Evolutionary conservation across 768 basidiomycete species (phyloP).

Genomic region (Lactarius hatsudake): DNA sequence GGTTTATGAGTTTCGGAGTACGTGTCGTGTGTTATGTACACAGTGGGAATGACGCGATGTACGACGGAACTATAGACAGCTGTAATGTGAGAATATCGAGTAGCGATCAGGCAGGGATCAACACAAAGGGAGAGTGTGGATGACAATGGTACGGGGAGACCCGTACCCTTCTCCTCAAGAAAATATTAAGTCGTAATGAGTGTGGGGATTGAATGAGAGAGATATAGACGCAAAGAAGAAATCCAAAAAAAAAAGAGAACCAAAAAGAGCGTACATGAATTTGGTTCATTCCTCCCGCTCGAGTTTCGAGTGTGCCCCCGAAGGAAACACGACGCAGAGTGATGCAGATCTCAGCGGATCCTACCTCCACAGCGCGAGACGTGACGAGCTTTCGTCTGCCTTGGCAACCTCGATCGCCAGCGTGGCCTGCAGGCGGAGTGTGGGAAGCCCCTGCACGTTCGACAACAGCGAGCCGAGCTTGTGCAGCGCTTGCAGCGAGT

Average conservation of each 20-base stretch:
- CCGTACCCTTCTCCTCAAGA: too few species aligned
- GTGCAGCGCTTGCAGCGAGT: conserved; percentile 31
- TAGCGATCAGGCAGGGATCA: not conserved
- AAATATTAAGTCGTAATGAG: too few species aligned
- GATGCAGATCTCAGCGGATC: conserved; percentile 29
- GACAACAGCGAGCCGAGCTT: conserved; percentile 32
- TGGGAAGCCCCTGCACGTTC: conserved; percentile 31
- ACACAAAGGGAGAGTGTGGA: too few species aligned
- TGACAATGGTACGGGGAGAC: too few species aligned
- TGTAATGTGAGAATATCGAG: too few species aligned
- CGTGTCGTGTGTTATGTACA: too few species aligned
- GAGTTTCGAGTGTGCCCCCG: conserved; percentile 32
- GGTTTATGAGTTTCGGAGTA: too few species aligned
- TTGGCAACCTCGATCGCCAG: conserved; percentile 36
- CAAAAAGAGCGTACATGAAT: not conserved
- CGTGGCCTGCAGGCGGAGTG: conserved; percentile 36
- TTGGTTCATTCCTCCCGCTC: conserved; percentile 1
- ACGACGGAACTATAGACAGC: too few species aligned
- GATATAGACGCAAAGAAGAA: too few species aligned
- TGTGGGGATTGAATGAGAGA: too few species aligned
- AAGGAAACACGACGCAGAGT: conserved; percentile 32
- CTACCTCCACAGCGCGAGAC: conserved; percentile 32
- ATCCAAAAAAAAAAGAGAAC: too few species aligned
- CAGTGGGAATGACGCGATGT: too few species aligned
- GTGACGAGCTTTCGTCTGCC: conserved; percentile 35